Conservation (phyloP, 2,329 filamentous ascomycete genomes). For the Talaromyces funiculosus region DNA sequence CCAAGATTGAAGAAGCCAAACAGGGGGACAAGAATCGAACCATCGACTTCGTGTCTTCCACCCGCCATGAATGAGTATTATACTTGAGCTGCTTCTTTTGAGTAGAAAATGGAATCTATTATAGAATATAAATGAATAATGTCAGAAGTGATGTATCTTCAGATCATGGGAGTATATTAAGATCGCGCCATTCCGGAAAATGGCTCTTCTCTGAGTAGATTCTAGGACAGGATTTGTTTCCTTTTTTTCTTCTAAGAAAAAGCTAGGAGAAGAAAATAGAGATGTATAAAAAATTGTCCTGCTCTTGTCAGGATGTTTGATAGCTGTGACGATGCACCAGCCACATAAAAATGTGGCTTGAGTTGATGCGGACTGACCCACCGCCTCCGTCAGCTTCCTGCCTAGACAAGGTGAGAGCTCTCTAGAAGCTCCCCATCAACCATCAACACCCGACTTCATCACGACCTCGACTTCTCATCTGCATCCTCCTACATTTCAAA, state of each 20-base stretch:
- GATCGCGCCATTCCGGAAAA: background rate
- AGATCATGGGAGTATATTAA: background rate
- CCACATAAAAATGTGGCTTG: slow-evolving; percentile 3
- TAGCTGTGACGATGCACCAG: background rate
- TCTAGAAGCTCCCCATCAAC: slow-evolving; percentile 6
- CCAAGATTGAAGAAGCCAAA: slow-evolving; percentile 31
- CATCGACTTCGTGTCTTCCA: slow-evolving; percentile 36
- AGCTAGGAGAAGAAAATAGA: background rate
- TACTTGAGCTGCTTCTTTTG: too few species aligned
- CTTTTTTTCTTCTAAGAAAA: too few species aligned
- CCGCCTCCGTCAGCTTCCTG: slow-evolving; percentile 16
- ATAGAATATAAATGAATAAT: background rate
- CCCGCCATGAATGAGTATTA: background rate
- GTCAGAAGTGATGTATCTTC: background rate
- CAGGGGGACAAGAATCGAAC: slow-evolving; percentile 31
- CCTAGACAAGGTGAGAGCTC: slow-evolving; percentile 10
- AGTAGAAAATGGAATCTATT: too few species aligned
- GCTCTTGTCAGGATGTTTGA: background rate
- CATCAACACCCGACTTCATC: background rate
- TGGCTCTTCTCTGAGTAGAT: too few species aligned
- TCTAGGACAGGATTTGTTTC: too few species aligned
- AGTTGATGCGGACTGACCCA: slow-evolving; percentile 7
- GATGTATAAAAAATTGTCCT: too few species aligned
- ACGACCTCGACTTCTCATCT: background rate
- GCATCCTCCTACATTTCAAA: background rate